Evolutionary conservation across 306 rosid species (phyloP).

Genomic region (Parietaria judaica): DNA sequence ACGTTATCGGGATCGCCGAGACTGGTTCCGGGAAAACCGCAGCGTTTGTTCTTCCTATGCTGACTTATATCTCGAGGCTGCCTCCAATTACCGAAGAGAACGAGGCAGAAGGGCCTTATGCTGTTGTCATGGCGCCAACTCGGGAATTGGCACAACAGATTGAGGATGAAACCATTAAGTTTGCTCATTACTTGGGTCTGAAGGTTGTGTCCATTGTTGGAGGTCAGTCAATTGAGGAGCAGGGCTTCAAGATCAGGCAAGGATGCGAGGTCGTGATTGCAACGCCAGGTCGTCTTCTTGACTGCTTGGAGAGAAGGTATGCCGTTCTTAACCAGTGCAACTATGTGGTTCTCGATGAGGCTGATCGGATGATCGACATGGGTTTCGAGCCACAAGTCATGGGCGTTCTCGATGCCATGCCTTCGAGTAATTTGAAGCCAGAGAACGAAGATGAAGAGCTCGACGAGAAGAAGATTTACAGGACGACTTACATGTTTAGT

Average conservation of each 20-base stretch:
- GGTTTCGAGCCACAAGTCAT: constrained; percentile 88
- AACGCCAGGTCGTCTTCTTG: constrained; percentile 85
- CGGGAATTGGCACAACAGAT: constrained; percentile 94
- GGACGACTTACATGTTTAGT: constrained; percentile 91
- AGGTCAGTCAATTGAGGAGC: constrained; percentile 90
- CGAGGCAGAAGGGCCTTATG: constrained; percentile 89
- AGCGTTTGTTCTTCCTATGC: constrained; percentile 91
- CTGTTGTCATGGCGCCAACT: constrained; percentile 94
- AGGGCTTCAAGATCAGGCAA: constrained; percentile 77
- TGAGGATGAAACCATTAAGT: constrained; percentile 82
- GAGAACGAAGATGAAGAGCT: constrained; percentile 93
- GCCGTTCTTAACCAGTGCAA: constrained; percentile 87
- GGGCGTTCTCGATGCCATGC: constrained; percentile 93
- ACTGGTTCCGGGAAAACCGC: constrained; percentile 96
- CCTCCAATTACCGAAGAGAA: constrained; percentile 88
- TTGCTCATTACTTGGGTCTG: constrained; percentile 70
- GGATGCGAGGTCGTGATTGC: constrained; percentile 94
- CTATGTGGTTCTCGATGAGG: constrained; percentile 93
- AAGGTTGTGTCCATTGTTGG: constrained; percentile 92
- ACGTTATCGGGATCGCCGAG: constrained; percentile 83
- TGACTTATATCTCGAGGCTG: constrained; percentile 68
- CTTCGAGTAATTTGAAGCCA: constrained; percentile 81
- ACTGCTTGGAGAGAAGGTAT: constrained; percentile 79
- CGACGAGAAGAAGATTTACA: constrained; percentile 71
- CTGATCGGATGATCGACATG: constrained; percentile 97